Conservation (phyloP, 78 protist genomes). For the Dictyostelium brefeldianum region DNA sequence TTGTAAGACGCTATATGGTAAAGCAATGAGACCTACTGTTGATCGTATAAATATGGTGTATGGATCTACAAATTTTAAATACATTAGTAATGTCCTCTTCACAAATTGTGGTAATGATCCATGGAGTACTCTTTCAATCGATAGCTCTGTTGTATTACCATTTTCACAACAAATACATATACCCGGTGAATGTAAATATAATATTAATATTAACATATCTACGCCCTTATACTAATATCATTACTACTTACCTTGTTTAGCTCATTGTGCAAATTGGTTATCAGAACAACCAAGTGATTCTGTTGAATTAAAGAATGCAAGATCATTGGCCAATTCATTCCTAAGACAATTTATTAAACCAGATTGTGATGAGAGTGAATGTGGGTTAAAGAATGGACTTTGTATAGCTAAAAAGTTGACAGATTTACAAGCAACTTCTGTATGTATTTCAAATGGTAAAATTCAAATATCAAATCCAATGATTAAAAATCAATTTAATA, state of each 20-base stretch:
- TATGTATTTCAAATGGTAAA: constrained; percentile 24
- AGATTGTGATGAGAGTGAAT: constrained; percentile 20
- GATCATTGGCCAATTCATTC: constrained; percentile 22
- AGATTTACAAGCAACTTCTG: constrained; percentile 13
- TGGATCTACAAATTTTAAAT: constrained; percentile 30
- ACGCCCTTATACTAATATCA: background rate
- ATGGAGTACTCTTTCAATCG: constrained; percentile 51
- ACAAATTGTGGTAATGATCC: constrained; percentile 59
- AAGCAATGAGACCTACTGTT: constrained; percentile 60
- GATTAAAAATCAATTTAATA: background rate
- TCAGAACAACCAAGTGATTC: constrained; percentile 43
- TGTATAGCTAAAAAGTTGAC: constrained; percentile 41
- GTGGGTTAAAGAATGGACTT: constrained; percentile 20
- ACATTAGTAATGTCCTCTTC: constrained; percentile 23
- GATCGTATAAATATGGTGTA: constrained; percentile 40
- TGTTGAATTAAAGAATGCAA: constrained; percentile 7
- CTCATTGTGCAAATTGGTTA: constrained; percentile 76
- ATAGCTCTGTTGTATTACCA: constrained; percentile 2
- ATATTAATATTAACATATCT: background rate
- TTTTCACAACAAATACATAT: constrained; percentile 18
- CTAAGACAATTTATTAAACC: constrained; percentile 33
- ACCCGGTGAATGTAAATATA: constrained; percentile 51
- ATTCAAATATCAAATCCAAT: constrained; percentile 6
- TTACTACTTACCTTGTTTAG: background rate
- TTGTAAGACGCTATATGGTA: constrained; percentile 45